phyloP scores from a whole-genome alignment of 768 basidiomycete genomes.

The Hygrocybe coccinea region DNA sequence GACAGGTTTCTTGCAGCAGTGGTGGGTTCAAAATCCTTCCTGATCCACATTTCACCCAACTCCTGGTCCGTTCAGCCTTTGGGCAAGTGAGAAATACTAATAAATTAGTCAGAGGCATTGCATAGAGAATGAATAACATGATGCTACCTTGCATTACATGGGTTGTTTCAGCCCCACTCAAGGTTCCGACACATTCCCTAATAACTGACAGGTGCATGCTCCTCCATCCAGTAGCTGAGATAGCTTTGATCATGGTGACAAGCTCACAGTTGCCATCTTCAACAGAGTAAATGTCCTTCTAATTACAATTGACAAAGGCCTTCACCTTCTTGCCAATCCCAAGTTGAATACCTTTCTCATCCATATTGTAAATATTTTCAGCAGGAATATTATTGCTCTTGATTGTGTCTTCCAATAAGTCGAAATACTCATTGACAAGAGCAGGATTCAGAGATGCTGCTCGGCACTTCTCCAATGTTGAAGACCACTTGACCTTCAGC shows the following conservation, averaged over 20 bases:
- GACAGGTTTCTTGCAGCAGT: conserved; percentile 6
- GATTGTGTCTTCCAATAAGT: conserved; percentile 18
- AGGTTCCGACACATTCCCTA: conserved; percentile 11
- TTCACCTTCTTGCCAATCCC: conserved; percentile 17
- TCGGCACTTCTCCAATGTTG: conserved; percentile 8
- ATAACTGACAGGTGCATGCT: conserved; percentile 1
- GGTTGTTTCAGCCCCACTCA: conserved; percentile 15
- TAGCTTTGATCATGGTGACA: conserved; percentile 40
- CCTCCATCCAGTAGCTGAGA: conserved; percentile 32
- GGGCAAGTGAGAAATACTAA: conserved; percentile 16
- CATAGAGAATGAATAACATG: background rate
- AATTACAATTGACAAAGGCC: conserved; percentile 19
- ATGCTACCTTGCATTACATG: conserved; percentile 14
- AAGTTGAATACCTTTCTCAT: conserved; percentile 29
- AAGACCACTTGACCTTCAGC: conserved; percentile 19
- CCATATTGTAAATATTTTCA: conserved; percentile 31
- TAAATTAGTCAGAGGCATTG: background rate
- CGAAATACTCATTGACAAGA: conserved; percentile 25
- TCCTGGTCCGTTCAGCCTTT: conserved; percentile 29
- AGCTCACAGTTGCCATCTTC: conserved; percentile 33
- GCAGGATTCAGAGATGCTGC: conserved; percentile 31
- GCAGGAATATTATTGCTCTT: conserved; percentile 20
- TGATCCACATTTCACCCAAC: conserved; percentile 19
- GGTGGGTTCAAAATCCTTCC: conserved; percentile 17
- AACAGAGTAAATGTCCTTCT: conserved; percentile 17